phyloP scores from a whole-genome alignment of 257 asterid species.

The Cruciata laevipes region DNA sequence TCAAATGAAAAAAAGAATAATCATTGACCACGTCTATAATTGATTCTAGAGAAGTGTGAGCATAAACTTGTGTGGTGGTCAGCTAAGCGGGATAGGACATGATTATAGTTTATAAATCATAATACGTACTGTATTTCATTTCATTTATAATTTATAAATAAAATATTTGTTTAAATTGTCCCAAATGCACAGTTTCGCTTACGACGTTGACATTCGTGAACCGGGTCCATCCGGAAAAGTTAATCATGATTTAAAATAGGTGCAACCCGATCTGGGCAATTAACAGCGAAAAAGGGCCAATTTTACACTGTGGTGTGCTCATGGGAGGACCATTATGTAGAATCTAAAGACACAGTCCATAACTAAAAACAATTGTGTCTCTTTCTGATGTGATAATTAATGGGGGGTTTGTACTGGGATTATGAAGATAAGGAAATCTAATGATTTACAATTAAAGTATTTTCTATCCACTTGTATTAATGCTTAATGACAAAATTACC shows the following conservation, averaged over 20 bases:
- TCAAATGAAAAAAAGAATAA: not conserved
- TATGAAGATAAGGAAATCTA: not conserved
- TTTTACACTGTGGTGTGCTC: not conserved
- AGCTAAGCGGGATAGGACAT: not conserved
- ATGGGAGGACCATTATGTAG: not conserved
- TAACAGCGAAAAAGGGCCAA: not conserved
- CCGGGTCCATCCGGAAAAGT: not conserved
- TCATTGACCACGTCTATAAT: not conserved
- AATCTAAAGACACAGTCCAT: not conserved
- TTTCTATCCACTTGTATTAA: slow-evolving; percentile 5
- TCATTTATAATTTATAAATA: not conserved
- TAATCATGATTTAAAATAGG: not conserved
- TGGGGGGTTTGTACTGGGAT: not conserved
- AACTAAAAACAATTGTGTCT: not conserved
- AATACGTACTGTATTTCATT: not conserved
- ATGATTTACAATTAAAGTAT: not conserved
- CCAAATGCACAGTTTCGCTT: not conserved
- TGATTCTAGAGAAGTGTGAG: not conserved
- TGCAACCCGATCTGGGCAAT: slow-evolving; percentile 6
- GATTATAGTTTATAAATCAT: too few relatives aligned
- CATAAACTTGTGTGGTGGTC: not conserved
- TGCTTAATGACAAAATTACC: slow-evolving; percentile 1
- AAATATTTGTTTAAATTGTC: not conserved
- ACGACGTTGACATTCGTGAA: not conserved
- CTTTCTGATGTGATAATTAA: not conserved